phyloP scores from a whole-genome alignment of 805 yeast genomes.

The Zygotorulaspora chibaensis region DNA sequence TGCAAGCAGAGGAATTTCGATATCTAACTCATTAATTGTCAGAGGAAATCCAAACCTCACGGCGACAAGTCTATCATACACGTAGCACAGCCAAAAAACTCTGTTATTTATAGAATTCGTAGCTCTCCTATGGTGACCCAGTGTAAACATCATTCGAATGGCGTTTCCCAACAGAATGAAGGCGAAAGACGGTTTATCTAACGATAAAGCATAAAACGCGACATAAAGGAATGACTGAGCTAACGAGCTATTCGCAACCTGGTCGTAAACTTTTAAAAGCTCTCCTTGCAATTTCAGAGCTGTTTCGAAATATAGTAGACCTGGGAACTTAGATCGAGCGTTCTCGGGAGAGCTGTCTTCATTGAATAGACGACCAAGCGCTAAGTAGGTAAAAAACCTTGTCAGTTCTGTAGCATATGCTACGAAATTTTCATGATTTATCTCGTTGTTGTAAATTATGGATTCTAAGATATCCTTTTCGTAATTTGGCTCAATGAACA shows the following conservation, averaged over 20 bases:
- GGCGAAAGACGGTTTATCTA: slow-evolving; percentile 16
- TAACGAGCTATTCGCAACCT: slow-evolving; percentile 11
- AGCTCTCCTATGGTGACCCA: slow-evolving; percentile 16
- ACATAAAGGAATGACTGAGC: slow-evolving; percentile 17
- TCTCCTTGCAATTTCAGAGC: slow-evolving; percentile 15
- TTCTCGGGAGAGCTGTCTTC: slow-evolving; percentile 7
- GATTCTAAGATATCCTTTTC: slow-evolving; percentile 4
- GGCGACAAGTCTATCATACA: slow-evolving; percentile 20
- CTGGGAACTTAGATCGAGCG: slow-evolving; percentile 10
- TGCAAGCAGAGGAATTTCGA: slow-evolving; percentile 15
- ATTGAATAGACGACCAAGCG: slow-evolving; percentile 19
- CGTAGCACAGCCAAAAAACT: slow-evolving; percentile 21
- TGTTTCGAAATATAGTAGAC: slow-evolving; percentile 13
- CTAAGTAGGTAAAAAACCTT: slow-evolving; percentile 15
- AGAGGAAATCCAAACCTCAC: slow-evolving; percentile 21
- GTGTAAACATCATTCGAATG: slow-evolving; percentile 13
- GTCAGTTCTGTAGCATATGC: slow-evolving; percentile 14
- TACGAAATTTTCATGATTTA: slow-evolving; percentile 1
- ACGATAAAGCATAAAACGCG: slow-evolving; percentile 18
- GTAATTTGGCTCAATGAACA: slow-evolving; percentile 17
- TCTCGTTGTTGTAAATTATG: slow-evolving; percentile 6
- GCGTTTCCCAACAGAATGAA: slow-evolving; percentile 18
- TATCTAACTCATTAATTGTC: slow-evolving; percentile 17
- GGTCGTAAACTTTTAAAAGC: slow-evolving; percentile 13
- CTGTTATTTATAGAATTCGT: slow-evolving; percentile 11